Base-by-base conservation (phyloP, 108 stramenopile genomes). In the Stephanodiscus triporus region DNA sequence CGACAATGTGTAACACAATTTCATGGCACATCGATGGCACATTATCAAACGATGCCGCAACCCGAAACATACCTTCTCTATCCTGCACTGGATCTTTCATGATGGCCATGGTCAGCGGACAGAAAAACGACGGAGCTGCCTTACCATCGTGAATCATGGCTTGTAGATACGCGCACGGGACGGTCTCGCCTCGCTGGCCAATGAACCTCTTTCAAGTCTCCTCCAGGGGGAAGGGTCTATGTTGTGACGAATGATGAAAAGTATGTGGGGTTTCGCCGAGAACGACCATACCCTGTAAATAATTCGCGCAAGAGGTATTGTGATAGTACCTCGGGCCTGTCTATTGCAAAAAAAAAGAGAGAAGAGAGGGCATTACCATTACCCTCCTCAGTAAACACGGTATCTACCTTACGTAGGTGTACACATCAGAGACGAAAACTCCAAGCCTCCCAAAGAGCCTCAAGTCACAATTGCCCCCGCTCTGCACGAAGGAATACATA, bases 1-100 rank as follows among this genome's bases (percentile, higher is more conserved):
- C n/a, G n/a, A n/a, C n/a, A n/a, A n/a, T n/a, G n/a, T n/a, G n/a
- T n/a, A n/a, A n/a, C n/a, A n/a, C n/a, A n/a, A n/a, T n/a, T n/a
- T n/a, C n/a, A 53, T 53, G 19, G n/a, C n/a, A 6, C 6, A 6
- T 23, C 4, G 16, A 19, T 34, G 40, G 16, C 32, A 63, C 17
- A 63, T 42, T 14, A 43, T 43, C n/a, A 37, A 62, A 40, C 3
- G 38, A 38, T 19, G n/a, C 30, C 20, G n/a, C n/a, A n/a, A n/a
- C n/a, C n/a, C n/a, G n/a, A n/a, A n/a, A 11, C 37, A 7, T 22
- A 67, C 75, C 75, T 59, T 75, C 75, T 34, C 67, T 53, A 68
- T 75, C 75, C 43, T 67, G 75, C 8, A 75, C 75, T 5, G 75
- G 75, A 61, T 75, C 67, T 24, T 54, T 68, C 66, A 75, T 75